A percentile compares a stretch with the other conserved stretches of the same genome.
Evolutionary conservation across 208 protist genomes (phyloP).

Genomic region (Lotmaria passim): DNA sequence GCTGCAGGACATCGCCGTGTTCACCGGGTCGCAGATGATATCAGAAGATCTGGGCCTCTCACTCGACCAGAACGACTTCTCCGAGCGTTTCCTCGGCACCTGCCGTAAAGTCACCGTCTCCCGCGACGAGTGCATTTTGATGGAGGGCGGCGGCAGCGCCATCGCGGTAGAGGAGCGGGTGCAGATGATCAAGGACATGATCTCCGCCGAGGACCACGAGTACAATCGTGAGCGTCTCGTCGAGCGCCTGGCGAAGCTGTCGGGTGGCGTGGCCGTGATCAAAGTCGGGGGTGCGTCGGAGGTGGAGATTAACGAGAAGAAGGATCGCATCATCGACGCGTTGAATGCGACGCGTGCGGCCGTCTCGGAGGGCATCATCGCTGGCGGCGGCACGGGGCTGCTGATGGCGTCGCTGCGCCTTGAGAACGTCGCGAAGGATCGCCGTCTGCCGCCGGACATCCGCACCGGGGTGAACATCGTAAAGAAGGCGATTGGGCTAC

Average conservation of each 20-base stretch:
- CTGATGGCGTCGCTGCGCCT: constrained; percentile 92
- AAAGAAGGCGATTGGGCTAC: constrained; percentile 77
- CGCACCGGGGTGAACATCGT: constrained; percentile 88
- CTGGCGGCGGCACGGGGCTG: constrained; percentile 98
- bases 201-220: constrained; percentile 91
- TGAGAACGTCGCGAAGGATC: constrained; percentile 81
- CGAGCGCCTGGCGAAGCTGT: constrained; percentile 93
- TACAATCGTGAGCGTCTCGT: constrained; percentile 99
- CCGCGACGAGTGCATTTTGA: constrained; percentile 98
- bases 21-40: constrained; percentile 97
- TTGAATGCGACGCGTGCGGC: constrained; percentile 99
- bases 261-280: constrained; percentile 94
- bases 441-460: constrained; percentile 64
- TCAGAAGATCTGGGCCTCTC: constrained; percentile 95
- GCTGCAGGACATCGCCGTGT: constrained; percentile 99
- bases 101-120: constrained; percentile 94
- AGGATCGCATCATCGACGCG: constrained; percentile 99
- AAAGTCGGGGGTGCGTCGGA: constrained; percentile 98
- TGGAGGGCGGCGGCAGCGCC: constrained; percentile 97
- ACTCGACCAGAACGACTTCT: constrained; percentile 92
- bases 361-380: constrained; percentile 98
- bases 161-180: constrained; percentile 95
- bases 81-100: constrained; percentile 81
- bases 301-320: constrained; percentile 99
- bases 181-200: constrained; percentile 97